Evolutionary conservation across 176 grass and related monocot species (phyloP), one percentile per base, ranked within the genome.

Genomic region (Urochloa ruziziensis): DNA sequence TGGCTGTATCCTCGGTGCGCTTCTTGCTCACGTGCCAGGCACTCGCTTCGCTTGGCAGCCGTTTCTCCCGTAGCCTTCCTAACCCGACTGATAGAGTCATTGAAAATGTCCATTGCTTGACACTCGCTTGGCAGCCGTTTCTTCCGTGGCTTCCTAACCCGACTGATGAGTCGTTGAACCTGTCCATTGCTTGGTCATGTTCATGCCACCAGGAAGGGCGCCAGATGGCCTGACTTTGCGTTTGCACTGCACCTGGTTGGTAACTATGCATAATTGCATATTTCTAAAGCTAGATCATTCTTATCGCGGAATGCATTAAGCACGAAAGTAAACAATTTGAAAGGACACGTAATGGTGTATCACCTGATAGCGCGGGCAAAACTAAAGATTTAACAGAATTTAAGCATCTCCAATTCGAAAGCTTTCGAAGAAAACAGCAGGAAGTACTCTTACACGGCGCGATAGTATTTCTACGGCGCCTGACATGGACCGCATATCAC

Each of bases 21-120:
- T 15, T 43, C 12, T 64, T 21, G 40, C 24, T 78, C 73, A 88
- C 80, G 64, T 63, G 86, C 43, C n/a, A 19, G 8, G 62, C 85
- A 62, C 61, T 40, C n/a, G n/a, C n/a, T n/a, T 36, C 23, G 53
- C 29, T 12, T 61, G 21, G 2, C 23, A 6, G 16, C 60, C 19
- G 19, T 47, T 47, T 35, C 60, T 36, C 42, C n/a, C 81, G 57
- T 39, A 6, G 36, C n/a, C 36, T n/a, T n/a, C n/a, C n/a, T n/a
- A 37, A 37, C 40, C 40, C 40, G 40, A 43, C 8, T 39, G 37
- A 37, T 37, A n/a, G 36, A n/a, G n/a, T n/a, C n/a, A n/a, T n/a
- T n/a, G n/a, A n/a, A n/a, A n/a, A n/a, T n/a, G n/a, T n/a, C n/a
- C n/a, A n/a, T n/a, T n/a, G n/a, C n/a, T n/a, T n/a, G n/a, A n/a